Conservation (phyloP, 1,284 basidiomycete genomes). For the Crepidotus sp. region DNA sequence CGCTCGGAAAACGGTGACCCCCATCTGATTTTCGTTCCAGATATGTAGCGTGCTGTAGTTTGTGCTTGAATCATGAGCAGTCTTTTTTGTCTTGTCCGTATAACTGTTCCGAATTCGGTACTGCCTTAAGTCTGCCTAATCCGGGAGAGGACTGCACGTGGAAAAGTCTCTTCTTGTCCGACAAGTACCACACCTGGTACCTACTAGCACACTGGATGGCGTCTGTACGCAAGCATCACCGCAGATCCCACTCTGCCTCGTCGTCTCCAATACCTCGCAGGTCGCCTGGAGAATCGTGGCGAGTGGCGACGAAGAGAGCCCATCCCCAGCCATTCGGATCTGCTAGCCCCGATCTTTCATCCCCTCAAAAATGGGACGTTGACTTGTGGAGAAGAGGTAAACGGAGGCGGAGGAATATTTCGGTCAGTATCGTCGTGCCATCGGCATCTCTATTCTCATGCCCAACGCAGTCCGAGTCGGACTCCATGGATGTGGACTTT, state of each 20-base stretch:
- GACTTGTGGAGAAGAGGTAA: conserved; percentile 44
- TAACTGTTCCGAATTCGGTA: no score
- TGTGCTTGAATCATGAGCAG: no score
- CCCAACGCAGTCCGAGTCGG: conserved; percentile 11
- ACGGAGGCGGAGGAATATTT: conserved; percentile 40
- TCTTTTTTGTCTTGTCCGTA: no score
- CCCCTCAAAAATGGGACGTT: conserved; percentile 40
- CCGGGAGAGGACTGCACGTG: no score
- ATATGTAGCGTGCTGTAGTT: neutral
- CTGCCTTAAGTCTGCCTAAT: no score
- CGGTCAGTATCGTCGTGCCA: conserved; percentile 29
- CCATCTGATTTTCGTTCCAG: conserved; percentile 9
- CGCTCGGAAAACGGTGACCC: conserved; percentile 6
- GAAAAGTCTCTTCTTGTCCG: neutral
- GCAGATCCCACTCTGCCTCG: conserved; percentile 50
- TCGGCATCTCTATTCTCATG: conserved; percentile 5
- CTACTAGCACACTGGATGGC: conserved; percentile 4
- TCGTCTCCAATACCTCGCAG: conserved; percentile 29
- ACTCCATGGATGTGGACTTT: conserved; percentile 17
- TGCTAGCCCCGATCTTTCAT: conserved; percentile 29
- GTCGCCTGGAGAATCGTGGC: conserved; percentile 30
- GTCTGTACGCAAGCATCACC: conserved; percentile 30
- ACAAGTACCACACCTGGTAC: neutral
- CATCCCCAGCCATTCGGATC: conserved; percentile 32
- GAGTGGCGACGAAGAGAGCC: conserved; percentile 38